Evolutionary conservation across 345 rosid genomes (phyloP), one percentile per base, ranked within the genome.

Genomic region (Iberis pinnata): DNA sequence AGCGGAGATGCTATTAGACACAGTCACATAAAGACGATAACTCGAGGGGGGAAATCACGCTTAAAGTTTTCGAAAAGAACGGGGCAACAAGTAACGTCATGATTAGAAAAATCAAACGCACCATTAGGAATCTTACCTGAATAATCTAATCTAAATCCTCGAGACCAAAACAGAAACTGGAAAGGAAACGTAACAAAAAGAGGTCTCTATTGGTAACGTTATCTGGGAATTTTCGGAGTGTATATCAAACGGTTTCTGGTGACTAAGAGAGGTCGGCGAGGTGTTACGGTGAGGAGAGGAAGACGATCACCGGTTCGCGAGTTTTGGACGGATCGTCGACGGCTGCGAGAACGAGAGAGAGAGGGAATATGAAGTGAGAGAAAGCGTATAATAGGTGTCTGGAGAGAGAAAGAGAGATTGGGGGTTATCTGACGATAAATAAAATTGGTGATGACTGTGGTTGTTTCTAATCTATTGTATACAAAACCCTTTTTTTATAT

Each of bases 41-140:
- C 65, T 41, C 53, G 43, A 65, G 65, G 47, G 3, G n/a, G n/a
- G n/a, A n/a, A n/a, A n/a, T n/a, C n/a, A n/a, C n/a, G n/a, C n/a
- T n/a, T n/a, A n/a, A 12, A 61, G 72, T 17, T 15, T 22, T 55
- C 37, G 29, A 12, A 25, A 31, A 51, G 15, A 24, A 43, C 50
- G 24, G 16, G 48, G 58, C 32, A n/a, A 7, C 44, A 20, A 56
- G 73, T 46, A 51, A 18, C 57, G 70, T 66, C 79, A 75, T 65
- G 76, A 73, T 68, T 63, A 55, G 24, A 18, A 16, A 75, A 76
- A n/a, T 70, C 65, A 59, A 49, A 70, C 79, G 73, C 81, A 62
- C 73, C 74, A 9, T 52, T 45, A 36, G 25, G 68, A 73, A 43
- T 52, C 70, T 74, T 78, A 78, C 82, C 87, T 83, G 85, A 19